Base-by-base conservation (phyloP, 495 filamentous ascomycete species). In the Recurvomyces mirabilis region DNA sequence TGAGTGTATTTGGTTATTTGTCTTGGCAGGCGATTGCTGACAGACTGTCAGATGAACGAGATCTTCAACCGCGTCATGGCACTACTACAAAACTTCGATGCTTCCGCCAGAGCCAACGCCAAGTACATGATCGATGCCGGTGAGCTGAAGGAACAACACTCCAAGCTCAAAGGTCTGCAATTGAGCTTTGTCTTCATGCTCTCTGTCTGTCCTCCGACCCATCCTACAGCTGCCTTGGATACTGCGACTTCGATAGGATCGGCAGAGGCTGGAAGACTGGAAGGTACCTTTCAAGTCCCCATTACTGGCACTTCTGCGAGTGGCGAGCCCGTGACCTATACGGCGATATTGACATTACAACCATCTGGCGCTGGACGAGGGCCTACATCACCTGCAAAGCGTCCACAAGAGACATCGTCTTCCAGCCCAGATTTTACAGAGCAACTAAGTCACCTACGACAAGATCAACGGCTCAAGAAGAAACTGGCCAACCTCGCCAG, bases 111-210 rank as follows among this genome's bases (percentile, higher is more conserved):
- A 32, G 29, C 25, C 4, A 18, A 25, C 3, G 25, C 40, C 9
- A 43, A 33, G 21, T 43, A 43, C 40, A n/a, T 33, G 7, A 12
- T 43, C 17, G 15, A 43, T 12, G 40, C 40, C 14, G 40, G 20
- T 4, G 4, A n/a, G 4, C 33, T 43, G 17, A 4, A 15, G 29
- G 14, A n/a, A 9, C 40, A 43, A 3, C 40, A 43, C 23, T 4
- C 9, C 4, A 43, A 33, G 28, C 14, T 43, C 10, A 43, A 43
- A 19, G 18, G 25, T 19, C 18, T 43, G 25, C 40, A 43, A 19
- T 12, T 33, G 29, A 33, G 29, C 29, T 43, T 43, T 19, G 19
- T 43, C 9, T 43, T 31, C 40, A 32, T 43, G 40, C 40, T 32
- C 5, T 43, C 26, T 5, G 28, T 43, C 29, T 43, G 25, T 17